Base-by-base conservation (phyloP, 495 filamentous ascomycete species). In the Aspergillus ellipticus region DNA sequence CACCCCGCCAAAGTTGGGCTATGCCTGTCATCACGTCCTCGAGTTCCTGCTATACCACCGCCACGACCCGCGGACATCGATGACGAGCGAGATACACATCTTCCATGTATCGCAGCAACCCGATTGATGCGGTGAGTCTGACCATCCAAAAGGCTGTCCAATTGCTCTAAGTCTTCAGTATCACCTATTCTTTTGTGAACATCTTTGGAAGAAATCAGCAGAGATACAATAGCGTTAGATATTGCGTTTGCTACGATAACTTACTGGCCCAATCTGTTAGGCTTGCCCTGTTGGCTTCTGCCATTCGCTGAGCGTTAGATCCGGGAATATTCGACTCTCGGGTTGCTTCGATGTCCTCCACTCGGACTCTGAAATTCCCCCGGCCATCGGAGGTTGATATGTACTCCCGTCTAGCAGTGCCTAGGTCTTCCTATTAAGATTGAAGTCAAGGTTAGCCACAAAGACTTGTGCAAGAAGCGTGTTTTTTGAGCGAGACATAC, bases 101-200 rank as follows among this genome's bases (percentile, higher is more conserved):
- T 15, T 39, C 51, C 53, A 13, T 47, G 65, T 16, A 69, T 21
- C 1, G 19, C 26, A 37, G 55, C 58, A 29, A 26, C 55, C 13
- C 74, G 54, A 2, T 59, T 49, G 19, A 63, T 54, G 33, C 74
- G 71, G 42, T 77, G 74, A 22, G 47, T 70, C 42, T 77, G 74
- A 13, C 74, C 74, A 20, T 68, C 42, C 21, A 69, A 49, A 6
- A 77, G 41, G 24, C 58, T 55, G 28, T 71, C 64, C 5, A 74
- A 58, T 6, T 66, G 13, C 37, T 74, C 71, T 6, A 68, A 29
- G 6, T 63, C 57, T 20, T 39, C 54, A 0, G 61, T 72, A 47
- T 74, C 68, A 5, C 53, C 46, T 26, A 71, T 58, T 6, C 56
- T 49, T 20, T 62, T 56, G 45, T 72, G 53, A 3, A 71, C 41